These are phyloP conservation scores for Pythium plurisporium DNA, from an alignment of 352 stramenopile genomes.

Conservation along the genomic window DNA sequence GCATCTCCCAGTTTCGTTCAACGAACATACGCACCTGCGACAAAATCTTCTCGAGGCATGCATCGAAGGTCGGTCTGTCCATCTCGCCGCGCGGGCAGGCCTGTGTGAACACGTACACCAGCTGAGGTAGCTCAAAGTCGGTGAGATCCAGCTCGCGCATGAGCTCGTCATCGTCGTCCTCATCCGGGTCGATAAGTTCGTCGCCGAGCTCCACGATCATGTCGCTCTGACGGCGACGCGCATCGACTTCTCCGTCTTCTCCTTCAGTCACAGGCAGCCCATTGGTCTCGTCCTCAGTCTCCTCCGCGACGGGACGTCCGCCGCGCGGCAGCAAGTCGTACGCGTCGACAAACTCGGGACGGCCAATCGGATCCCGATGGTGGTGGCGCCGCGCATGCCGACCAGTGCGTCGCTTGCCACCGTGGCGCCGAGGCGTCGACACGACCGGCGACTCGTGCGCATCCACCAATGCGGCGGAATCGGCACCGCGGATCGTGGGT, in stretches of 20 bases:
- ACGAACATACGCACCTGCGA: constrained; percentile 33
- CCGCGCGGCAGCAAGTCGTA: constrained; percentile 18
- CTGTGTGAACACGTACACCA: constrained; percentile 82
- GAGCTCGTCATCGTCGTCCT: constrained; percentile 36
- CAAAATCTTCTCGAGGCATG: constrained; percentile 76
- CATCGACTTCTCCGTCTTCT: too few relatives aligned
- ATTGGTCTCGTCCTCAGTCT: constrained; percentile 21
- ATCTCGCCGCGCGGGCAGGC: constrained; percentile 68
- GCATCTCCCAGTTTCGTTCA: background rate
- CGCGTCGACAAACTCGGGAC: constrained; percentile 22
- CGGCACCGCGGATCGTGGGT: background rate
- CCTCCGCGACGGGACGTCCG: background rate
- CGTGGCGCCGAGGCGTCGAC: constrained; percentile 1
- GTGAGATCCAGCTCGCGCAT: constrained; percentile 64
- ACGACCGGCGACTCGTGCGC: background rate
- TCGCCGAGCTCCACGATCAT: constrained; percentile 21
- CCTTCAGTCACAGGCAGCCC: too few relatives aligned
- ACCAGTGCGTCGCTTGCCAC: constrained; percentile 2
- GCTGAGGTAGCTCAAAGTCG: constrained; percentile 78
- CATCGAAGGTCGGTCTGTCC: constrained; percentile 61
- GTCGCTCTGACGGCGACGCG: constrained; percentile 13
- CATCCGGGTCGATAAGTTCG: constrained; percentile 18
- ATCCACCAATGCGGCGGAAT: background rate
- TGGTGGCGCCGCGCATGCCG: constrained; percentile 7
- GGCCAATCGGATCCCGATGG: constrained; percentile 9